Percentiles rank a stretch among this genome's conserved stretches.
Evolutionary conservation across 371 early-diverging fungal species (phyloP).

Genomic region (Lichtheimia ornata): DNA sequence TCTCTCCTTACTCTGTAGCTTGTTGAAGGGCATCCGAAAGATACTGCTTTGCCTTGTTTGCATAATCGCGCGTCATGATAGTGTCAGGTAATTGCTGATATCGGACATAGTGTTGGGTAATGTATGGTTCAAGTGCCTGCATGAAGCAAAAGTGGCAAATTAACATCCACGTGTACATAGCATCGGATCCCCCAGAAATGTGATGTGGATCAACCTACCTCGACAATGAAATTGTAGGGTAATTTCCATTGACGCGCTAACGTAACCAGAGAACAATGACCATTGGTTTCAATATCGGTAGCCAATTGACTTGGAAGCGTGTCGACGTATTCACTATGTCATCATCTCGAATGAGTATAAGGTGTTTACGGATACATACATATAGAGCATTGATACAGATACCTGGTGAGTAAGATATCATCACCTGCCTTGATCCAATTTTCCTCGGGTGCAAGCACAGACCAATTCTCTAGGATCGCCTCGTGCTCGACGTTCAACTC

Average conservation of each 20-base stretch:
- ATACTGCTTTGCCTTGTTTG: not conserved
- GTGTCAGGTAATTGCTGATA: conserved; percentile 13
- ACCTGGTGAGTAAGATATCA: conserved; percentile 20
- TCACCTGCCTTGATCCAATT: conserved; percentile 20
- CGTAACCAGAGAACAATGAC: conserved; percentile 19
- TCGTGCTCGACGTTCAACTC: conserved; percentile 16
- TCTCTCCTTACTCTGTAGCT: conserved; percentile 23
- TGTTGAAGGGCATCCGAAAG: conserved; percentile 14
- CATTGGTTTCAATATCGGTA: conserved; percentile 8
- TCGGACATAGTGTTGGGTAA: conserved; percentile 10
- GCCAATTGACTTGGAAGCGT: conserved; percentile 7
- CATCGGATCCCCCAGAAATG: too few species aligned
- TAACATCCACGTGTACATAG: too few species aligned
- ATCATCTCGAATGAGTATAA: too few species aligned
- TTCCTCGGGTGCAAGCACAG: conserved; percentile 15
- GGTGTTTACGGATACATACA: too few species aligned
- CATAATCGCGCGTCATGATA: conserved; percentile 18
- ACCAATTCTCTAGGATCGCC: conserved; percentile 11
- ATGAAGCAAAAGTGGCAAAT: too few species aligned
- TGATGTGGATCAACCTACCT: conserved; percentile 13
- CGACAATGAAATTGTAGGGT: conserved; percentile 20
- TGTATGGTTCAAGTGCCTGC: conserved; percentile 9
- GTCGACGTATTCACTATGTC: conserved; percentile 4
- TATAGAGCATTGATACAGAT: conserved; percentile 3
- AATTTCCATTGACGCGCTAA: conserved; percentile 20